phyloP scores from a whole-genome alignment of 257 asterid species.

The Nicotiana knightiana region DNA sequence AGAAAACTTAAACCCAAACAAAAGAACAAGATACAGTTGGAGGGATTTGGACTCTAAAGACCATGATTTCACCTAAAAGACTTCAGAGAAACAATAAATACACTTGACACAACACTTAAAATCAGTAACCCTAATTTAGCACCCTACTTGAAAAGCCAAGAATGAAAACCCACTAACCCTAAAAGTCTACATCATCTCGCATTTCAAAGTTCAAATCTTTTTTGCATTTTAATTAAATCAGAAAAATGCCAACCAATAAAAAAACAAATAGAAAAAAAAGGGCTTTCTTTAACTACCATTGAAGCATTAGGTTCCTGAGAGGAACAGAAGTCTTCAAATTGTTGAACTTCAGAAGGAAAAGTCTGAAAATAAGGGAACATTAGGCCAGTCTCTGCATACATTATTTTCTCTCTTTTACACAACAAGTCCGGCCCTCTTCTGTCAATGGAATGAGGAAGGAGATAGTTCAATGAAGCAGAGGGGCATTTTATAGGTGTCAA shows the following conservation, averaged over 20 bases:
- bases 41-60: background rate
- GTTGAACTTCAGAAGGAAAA: conserved; percentile 57
- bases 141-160: background rate
- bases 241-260: conserved; percentile 5
- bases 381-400: conserved; percentile 73
- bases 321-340: conserved; percentile 47
- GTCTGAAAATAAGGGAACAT: conserved; percentile 58
- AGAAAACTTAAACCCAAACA: background rate
- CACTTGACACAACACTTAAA: background rate
- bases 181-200: conserved; percentile 6
- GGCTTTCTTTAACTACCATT: conserved; percentile 29
- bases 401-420: conserved; percentile 19
- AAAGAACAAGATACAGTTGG: background rate
- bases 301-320: conserved; percentile 49
- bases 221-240: background rate
- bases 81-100: too few species aligned
- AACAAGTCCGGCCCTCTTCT: background rate
- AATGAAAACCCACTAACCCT: background rate
- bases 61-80: background rate
- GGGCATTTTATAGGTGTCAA: conserved; percentile 46
- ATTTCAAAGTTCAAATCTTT: conserved; percentile 15
- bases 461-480: conserved; percentile 24
- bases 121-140: background rate
- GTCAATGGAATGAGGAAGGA: conserved; percentile 13
- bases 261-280: background rate